Base-by-base conservation (phyloP, 169 alveolate genomes). In the Eimeria acervulina region DNA sequence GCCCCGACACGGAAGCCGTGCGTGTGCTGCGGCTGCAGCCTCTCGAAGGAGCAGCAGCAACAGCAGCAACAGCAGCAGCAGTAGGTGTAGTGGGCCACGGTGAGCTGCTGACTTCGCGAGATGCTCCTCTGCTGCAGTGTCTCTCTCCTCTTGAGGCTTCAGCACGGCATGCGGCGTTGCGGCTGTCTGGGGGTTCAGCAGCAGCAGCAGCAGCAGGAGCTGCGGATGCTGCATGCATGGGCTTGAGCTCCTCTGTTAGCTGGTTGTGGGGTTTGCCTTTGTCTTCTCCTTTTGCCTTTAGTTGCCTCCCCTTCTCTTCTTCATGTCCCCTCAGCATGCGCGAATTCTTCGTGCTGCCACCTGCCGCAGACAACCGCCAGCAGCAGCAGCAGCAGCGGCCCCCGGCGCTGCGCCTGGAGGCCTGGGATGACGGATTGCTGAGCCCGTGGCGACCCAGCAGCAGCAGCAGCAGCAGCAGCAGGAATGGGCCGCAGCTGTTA, bases 381-480 rank as follows among this genome's bases (percentile, higher is more conserved):
- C 90, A 81, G 90, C 90, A 44, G 72, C 90, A 80, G 90, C 90
- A 81, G 90, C 90, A 81, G 72, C 68, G 44, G 70, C 90, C 31
- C 44, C 90, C 90, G 8, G 19, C 68, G 42, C 90, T 81, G 36
- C 72, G 28, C n/a, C 28, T 81, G n/a, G 90, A 81, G 44, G 90
- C 72, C 4, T 81, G 72, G 90, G 90, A 81, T 47, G 13, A 31
- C 5, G 13, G 90, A n/a, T 42, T 81, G n/a, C 70, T 81, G 51
- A 81, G 90, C 90, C 90, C 90, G 42, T 81, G 90, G 90, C 7
- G 23, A 1, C 70, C 90, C 31, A 81, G 47, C 31, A 47, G 68
- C 90, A 40, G 44, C 90, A 42, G 70, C 70, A 76, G 87, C 59
- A 76, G 87, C 61, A 40, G 87, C 90, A 78, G 89, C 63, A 42